phyloP scores from a whole-genome alignment of 192 early-diverging fungal species.

The Glomus cerebriforme region DNA sequence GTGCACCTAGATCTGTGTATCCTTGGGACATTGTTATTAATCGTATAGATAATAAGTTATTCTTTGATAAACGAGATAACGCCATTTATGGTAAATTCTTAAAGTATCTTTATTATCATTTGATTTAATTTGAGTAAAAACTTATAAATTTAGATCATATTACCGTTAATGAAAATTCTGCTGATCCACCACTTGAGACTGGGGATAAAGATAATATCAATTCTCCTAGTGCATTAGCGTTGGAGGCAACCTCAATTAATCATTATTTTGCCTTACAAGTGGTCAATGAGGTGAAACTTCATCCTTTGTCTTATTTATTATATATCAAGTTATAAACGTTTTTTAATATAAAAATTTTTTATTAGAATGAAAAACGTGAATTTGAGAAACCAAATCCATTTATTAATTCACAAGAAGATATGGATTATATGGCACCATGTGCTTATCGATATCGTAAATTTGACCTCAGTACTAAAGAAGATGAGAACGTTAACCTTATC shows the following conservation, averaged over 20 bases:
- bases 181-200: constrained; percentile 86
- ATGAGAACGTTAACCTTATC: constrained; percentile 71
- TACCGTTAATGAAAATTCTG: constrained; percentile 95
- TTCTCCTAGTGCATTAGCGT: constrained; percentile 78
- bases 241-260: constrained; percentile 87
- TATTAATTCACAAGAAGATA: constrained; percentile 52
- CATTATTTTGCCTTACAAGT: constrained; percentile 84
- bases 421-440: constrained; percentile 55
- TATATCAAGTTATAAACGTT: neutral
- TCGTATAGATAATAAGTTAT: constrained; percentile 77
- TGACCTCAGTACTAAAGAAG: constrained; percentile 65
- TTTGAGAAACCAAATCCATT: constrained; percentile 82
- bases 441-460: constrained; percentile 91
- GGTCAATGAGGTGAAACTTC: constrained; percentile 45
- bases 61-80: constrained; percentile 90
- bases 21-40: constrained; percentile 96
- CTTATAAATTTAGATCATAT: constrained; percentile 62
- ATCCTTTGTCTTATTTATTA: neutral
- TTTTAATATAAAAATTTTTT: neutral
- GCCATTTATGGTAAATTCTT: constrained; percentile 59
- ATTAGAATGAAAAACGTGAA: constrained; percentile 37
- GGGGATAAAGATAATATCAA: constrained; percentile 89
- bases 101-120: neutral
- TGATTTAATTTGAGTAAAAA: neutral
- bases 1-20: constrained; percentile 84